Base-by-base conservation (phyloP, 352 stramenopile species). In the Achlya hypogyna region DNA sequence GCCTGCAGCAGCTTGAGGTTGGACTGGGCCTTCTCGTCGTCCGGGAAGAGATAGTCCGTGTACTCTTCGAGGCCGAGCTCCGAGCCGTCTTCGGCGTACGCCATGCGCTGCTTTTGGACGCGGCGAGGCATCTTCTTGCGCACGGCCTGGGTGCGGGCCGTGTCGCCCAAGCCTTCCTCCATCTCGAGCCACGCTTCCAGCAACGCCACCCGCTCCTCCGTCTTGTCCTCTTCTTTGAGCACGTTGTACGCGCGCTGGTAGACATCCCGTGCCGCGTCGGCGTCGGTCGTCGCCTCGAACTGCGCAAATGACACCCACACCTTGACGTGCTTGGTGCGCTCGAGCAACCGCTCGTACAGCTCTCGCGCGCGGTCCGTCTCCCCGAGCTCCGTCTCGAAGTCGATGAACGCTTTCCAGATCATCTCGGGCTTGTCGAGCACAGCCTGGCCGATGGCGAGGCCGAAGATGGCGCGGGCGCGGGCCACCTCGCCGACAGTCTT, bases 361-460 rank as follows among this genome's bases (percentile, higher is more conserved):
- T 79, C 71, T 31, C 95, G 85, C 47, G 91, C 98, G 60, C 95
- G 89, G 27, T 96, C 87, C 1, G 72, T 64, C 51, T 95, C 82
- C 8, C 79, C 75, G 23, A 88, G 83, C 59, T 91, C 75, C 28
- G 98, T 97, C 82, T 99, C 97, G 77, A 99, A 98, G 76, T 99
- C 97, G 69, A 99, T 99, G 74, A 98, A 99, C 51, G 88, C 84
- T 72, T 99, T 99, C 97, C 97, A 99, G 53, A 99, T 86, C 66
- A 98, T 89, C 76, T 99, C 97, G 18, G 97, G 97, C 92, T 98
- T 99, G 72, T 99, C 97, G 22, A 99, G 78, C 49, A 95, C 83
- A 1, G 89, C 74, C 75, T 99, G 96, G 38, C 86, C 79, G 53
- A 99, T 82, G 18, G 96, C 97, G 10, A 99, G 77, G 78, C 99